These are phyloP conservation scores for Vitis labrusca DNA, from an alignment of 164 flowering plant genomes.

Conservation along the genomic window DNA sequence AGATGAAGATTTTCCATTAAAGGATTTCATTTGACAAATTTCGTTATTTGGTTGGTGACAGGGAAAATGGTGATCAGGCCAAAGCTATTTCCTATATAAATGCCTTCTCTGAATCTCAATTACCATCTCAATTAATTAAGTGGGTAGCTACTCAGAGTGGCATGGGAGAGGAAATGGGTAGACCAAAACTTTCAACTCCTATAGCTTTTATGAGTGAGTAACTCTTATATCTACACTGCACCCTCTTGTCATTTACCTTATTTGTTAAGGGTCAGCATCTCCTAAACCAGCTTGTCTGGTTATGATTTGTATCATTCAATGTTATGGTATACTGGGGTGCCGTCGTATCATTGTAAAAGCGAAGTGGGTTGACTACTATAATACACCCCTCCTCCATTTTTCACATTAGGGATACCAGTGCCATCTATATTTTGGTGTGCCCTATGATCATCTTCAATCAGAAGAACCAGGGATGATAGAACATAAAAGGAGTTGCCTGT, in stretches of 20 bases:
- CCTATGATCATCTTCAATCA: too few species aligned
- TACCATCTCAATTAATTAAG: conserved; percentile 30
- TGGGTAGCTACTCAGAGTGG: conserved; percentile 33
- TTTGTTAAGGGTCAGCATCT: background rate
- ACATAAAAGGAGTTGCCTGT: background rate
- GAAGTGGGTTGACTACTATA: background rate
- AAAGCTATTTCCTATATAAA: conserved; percentile 22
- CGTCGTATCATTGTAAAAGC: background rate
- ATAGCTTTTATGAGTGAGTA: conserved; percentile 41
- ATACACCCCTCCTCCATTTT: background rate
- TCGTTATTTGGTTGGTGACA: conserved; percentile 13
- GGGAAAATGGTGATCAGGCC: conserved; percentile 28
- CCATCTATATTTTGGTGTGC: too few species aligned
- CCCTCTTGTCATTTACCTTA: background rate
- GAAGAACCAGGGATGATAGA: background rate
- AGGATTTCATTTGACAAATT: background rate
- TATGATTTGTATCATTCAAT: background rate
- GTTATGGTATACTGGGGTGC: background rate
- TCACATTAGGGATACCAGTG: too few species aligned
- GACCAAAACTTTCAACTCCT: conserved; percentile 29
- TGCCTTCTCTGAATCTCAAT: conserved; percentile 32
- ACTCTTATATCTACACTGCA: conserved; percentile 1
- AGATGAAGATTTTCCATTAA: background rate
- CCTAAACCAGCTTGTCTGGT: background rate
- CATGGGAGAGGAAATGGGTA: conserved; percentile 5